Conservation (phyloP, 2,329 filamentous ascomycete genomes). For the Sporothrix sp. region DNA sequence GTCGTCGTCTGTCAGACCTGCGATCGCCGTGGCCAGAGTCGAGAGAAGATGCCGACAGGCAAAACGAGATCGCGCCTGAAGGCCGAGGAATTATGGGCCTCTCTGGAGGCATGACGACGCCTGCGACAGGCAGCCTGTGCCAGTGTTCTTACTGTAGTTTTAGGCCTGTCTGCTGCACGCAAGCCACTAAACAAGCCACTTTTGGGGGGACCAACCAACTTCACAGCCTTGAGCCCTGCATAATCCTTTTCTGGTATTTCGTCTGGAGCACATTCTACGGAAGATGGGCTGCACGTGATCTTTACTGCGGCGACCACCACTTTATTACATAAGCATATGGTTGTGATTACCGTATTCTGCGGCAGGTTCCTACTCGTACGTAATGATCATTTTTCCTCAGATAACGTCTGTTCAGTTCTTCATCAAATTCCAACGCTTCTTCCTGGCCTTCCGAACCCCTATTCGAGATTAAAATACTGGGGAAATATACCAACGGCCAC, state of each 20-base stretch:
- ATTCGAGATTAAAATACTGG: background rate
- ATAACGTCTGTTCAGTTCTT: background rate
- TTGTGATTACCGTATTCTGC: too few relatives aligned
- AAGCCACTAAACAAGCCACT: constrained; percentile 6
- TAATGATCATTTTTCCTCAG: too few relatives aligned
- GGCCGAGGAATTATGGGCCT: background rate
- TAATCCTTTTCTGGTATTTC: too few relatives aligned
- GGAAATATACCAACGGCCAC: background rate
- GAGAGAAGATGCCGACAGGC: background rate
- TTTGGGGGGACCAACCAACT: background rate
- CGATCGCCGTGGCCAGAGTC: background rate
- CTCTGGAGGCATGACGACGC: too few relatives aligned
- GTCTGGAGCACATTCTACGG: background rate
- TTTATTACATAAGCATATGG: too few relatives aligned
- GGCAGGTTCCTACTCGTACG: too few relatives aligned
- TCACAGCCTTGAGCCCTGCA: too few relatives aligned
- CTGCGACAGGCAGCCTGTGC: too few relatives aligned
- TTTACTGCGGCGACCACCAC: too few relatives aligned
- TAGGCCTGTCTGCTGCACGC: background rate
- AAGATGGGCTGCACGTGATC: background rate
- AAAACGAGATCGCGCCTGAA: background rate
- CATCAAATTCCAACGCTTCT: background rate
- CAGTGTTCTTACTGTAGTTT: too few relatives aligned
- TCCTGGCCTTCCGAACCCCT: constrained; percentile 5
- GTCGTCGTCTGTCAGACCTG: background rate